Evolutionary conservation across 2,329 filamentous ascomycete genomes (phyloP).

Genomic region (Diaporthe sp.): DNA sequence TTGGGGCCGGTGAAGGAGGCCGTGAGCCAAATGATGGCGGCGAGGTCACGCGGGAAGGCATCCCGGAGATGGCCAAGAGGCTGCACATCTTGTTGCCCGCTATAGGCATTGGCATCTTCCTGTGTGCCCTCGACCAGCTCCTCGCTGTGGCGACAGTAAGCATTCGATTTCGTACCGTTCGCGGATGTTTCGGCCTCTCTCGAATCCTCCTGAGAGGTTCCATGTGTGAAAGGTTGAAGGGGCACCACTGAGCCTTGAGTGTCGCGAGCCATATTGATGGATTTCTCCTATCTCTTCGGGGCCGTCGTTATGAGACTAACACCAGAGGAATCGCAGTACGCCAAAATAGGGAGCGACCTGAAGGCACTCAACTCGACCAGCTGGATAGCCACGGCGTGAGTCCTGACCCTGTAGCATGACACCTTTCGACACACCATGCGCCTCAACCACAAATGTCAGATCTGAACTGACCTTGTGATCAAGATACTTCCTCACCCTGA

Average conservation of each 20-base stretch:
- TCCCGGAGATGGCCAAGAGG: slow-evolving; percentile 51
- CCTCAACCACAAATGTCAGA: too few species aligned
- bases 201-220: background rate
- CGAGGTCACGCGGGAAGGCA: slow-evolving; percentile 43
- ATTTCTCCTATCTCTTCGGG: background rate
- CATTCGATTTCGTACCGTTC: background rate
- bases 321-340: slow-evolving; percentile 62
- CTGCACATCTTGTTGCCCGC: slow-evolving; percentile 56
- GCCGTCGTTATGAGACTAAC: background rate
- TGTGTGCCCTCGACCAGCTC: slow-evolving; percentile 82
- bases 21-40: background rate
- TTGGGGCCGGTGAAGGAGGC: background rate
- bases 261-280: background rate
- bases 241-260: background rate
- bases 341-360: slow-evolving; percentile 81
- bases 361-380: slow-evolving; percentile 81
- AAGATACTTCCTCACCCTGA: slow-evolving; percentile 80
- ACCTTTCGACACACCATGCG: background rate
- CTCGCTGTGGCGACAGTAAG: slow-evolving; percentile 75
- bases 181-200: background rate
- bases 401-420: too few species aligned
- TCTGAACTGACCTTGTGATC: background rate
- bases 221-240: background rate
- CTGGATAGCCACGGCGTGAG: slow-evolving; percentile 72
- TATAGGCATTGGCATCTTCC: slow-evolving; percentile 65